phyloP scores from a whole-genome alignment of 257 asterid genomes.

The Oldenlandia corymbosa region DNA sequence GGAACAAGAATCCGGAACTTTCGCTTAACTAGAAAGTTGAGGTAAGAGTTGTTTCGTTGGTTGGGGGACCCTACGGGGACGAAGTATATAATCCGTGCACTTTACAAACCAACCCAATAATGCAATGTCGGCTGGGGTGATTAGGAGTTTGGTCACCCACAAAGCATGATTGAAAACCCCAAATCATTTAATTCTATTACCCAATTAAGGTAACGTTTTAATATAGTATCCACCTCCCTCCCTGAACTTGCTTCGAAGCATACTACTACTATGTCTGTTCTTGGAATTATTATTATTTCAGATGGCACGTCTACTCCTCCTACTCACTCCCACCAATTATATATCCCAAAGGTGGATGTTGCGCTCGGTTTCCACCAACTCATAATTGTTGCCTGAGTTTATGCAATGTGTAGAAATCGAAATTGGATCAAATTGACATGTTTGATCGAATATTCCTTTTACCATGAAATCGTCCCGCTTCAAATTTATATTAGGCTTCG shows the following conservation, averaged over 20 bases:
- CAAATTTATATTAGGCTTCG: no score
- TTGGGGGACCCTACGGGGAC: no score
- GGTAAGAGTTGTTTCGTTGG: no score
- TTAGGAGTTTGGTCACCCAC: slow-evolving; percentile 42
- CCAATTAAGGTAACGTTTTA: no score
- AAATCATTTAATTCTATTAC: not conserved
- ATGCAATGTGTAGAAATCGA: no score
- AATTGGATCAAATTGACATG: no score
- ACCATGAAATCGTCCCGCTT: no score
- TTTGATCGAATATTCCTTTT: no score
- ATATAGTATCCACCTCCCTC: no score
- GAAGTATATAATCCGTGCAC: slow-evolving; percentile 7
- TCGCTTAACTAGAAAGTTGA: no score
- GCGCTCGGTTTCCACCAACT: slow-evolving; percentile 20
- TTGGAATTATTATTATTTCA: slow-evolving; percentile 22
- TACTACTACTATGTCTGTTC: slow-evolving; percentile 5
- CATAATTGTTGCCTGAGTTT: not conserved
- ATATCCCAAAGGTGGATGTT: slow-evolving; percentile 15
- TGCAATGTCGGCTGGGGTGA: slow-evolving; percentile 51
- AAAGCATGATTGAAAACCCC: not conserved
- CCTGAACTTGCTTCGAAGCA: slow-evolving; percentile 1
- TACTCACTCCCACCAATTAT: slow-evolving; percentile 21
- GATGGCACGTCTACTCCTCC: slow-evolving; percentile 21
- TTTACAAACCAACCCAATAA: slow-evolving; percentile 28
- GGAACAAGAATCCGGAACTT: no score